Conservation (phyloP, 306 rosid genomes). For the Glycyrrhiza uralensis region DNA sequence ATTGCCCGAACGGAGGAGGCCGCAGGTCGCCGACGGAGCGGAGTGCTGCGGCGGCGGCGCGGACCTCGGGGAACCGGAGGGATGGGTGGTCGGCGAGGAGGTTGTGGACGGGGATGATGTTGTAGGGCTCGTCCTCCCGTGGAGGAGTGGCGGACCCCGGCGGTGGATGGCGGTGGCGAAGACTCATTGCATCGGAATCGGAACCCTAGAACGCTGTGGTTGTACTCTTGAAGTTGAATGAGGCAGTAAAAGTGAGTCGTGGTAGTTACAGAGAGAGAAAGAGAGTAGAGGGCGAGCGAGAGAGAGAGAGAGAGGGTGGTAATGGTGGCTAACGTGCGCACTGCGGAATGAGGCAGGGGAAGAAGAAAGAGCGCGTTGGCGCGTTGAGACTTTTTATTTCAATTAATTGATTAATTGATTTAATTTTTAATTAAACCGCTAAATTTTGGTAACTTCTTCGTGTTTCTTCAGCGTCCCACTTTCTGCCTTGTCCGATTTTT, state of each 20-base stretch:
- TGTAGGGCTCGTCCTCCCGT: slow-evolving; percentile 56
- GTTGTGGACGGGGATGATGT: slow-evolving; percentile 79
- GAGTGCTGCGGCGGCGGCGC: slow-evolving; percentile 74
- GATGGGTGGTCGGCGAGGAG: slow-evolving; percentile 94
- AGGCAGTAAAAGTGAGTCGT: neutral
- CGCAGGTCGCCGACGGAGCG: slow-evolving; percentile 71
- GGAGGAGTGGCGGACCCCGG: neutral
- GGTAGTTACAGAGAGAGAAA: slow-evolving; percentile 27
- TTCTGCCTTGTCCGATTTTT: neutral
- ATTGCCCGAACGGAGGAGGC: slow-evolving; percentile 61
- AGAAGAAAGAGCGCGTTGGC: slow-evolving; percentile 20
- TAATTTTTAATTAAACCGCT: neutral
- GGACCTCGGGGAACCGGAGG: slow-evolving; percentile 84
- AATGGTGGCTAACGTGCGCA: slow-evolving; percentile 26
- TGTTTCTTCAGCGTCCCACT: neutral
- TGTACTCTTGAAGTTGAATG: neutral
- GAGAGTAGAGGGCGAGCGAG: neutral
- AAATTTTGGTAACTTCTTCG: neutral
- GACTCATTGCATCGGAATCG: slow-evolving; percentile 41
- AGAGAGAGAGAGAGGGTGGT: neutral
- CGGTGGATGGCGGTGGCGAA: slow-evolving; percentile 36
- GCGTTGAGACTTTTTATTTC: neutral
- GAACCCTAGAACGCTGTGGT: slow-evolving; percentile 15
- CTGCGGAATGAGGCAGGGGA: neutral
- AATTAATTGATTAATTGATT: neutral